Evolutionary conservation across 306 rosid species (phyloP).

Genomic region (Cicer chorassanicum): DNA sequence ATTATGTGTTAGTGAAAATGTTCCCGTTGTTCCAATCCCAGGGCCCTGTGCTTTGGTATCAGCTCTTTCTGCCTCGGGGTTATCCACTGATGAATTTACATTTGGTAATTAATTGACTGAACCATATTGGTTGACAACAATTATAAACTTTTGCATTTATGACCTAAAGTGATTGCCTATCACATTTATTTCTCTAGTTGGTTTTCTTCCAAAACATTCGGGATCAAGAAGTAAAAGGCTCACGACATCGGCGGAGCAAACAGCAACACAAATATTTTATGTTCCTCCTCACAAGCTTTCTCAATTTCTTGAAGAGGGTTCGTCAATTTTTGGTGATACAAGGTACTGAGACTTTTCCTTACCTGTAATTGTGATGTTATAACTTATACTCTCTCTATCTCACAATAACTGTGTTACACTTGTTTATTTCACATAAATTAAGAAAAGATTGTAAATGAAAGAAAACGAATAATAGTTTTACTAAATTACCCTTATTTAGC

Average conservation of each 20-base stretch:
- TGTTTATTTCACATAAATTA: too few relatives aligned
- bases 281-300: conserved; percentile 94
- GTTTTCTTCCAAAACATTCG: conserved; percentile 82
- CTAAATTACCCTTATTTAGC: too few relatives aligned
- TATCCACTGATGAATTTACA: conserved; percentile 76
- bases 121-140: conserved; percentile 14
- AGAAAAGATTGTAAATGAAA: too few relatives aligned
- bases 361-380: background rate
- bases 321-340: conserved; percentile 66
- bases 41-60: conserved; percentile 93
- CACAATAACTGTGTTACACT: too few relatives aligned
- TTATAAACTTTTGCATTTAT: conserved; percentile 9
- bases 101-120: conserved; percentile 64
- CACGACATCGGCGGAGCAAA: conserved; percentile 72
- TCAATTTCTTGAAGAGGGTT: conserved; percentile 81
- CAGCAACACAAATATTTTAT: conserved; percentile 78
- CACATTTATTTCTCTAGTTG: conserved; percentile 56
- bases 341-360: conserved; percentile 53
- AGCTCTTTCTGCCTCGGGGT: conserved; percentile 90
- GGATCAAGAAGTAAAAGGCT: conserved; percentile 83
- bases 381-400: background rate
- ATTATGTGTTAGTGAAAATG: conserved; percentile 73
- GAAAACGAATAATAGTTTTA: too few relatives aligned
- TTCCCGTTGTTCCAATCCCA: conserved; percentile 83
- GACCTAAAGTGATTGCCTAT: conserved; percentile 23